Conservation (phyloP, 2,329 filamentous ascomycete species). For the Clonostachys solani region DNA sequence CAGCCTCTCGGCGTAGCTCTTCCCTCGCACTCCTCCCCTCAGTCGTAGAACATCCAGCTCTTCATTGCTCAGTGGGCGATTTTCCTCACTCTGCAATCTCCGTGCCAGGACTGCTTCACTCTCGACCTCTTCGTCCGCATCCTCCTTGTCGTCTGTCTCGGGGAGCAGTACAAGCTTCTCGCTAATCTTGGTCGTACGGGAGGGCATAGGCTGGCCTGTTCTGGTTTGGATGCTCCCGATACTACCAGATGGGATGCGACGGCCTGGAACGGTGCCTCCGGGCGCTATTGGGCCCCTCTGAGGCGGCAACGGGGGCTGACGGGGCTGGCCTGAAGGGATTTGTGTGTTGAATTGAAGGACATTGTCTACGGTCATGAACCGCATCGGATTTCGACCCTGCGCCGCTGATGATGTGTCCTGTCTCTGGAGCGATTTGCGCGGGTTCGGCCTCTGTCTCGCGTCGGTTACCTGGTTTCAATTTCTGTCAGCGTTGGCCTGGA, state of each 20-base stretch:
- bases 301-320: conserved; percentile 55
- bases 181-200: conserved; percentile 87
- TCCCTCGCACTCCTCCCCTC: conserved; percentile 61
- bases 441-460: conserved; percentile 26
- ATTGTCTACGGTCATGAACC: conserved; percentile 87
- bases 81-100: conserved; percentile 51
- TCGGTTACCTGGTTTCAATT: conserved; percentile 24
- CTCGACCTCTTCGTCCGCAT: conserved; percentile 47
- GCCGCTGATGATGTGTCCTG: conserved; percentile 22
- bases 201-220: conserved; percentile 62
- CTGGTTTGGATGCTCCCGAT: conserved; percentile 35
- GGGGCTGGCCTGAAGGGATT: conserved; percentile 89
- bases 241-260: conserved; percentile 27
- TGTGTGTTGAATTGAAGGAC: conserved; percentile 91
- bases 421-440: conserved; percentile 23
- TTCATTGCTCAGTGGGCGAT: conserved; percentile 61
- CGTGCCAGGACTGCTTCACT: conserved; percentile 30
- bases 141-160: conserved; percentile 64
- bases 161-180: conserved; percentile 96
- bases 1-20: conserved; percentile 90
- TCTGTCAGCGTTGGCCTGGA: not conserved
- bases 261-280: conserved; percentile 7
- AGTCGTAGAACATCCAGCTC: conserved; percentile 61
- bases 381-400: conserved; percentile 46
- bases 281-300: conserved; percentile 17